These are phyloP conservation scores for Arachis stenosperma DNA, from an alignment of 306 rosid species.

Conservation along the genomic window DNA sequence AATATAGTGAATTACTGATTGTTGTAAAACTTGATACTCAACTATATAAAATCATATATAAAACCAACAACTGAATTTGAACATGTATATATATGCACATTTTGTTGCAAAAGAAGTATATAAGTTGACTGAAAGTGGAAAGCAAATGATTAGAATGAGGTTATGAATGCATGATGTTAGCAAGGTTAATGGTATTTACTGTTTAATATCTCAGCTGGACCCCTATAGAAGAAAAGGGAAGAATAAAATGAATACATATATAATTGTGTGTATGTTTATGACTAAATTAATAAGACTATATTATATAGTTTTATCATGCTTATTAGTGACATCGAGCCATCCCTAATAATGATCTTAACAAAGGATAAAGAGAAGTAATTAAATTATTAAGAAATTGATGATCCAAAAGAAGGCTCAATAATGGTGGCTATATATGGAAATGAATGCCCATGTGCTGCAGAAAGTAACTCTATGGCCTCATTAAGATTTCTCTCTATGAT, in stretches of 20 bases:
- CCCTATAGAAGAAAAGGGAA: background rate
- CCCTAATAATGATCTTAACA: conserved; percentile 38
- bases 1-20: too few relatives aligned
- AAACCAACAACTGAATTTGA: background rate
- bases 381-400: conserved; percentile 14
- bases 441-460: conserved; percentile 39
- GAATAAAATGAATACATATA: background rate
- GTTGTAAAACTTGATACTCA: background rate
- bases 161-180: background rate
- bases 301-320: background rate
- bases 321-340: conserved; percentile 32
- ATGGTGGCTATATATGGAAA: conserved; percentile 28
- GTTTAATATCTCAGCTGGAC: background rate
- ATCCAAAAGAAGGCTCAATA: conserved; percentile 33
- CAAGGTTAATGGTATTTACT: background rate
- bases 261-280: background rate
- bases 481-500: background rate
- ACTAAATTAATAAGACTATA: background rate
- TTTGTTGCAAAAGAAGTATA: background rate
- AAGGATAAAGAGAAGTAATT: conserved; percentile 28
- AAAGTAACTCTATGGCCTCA: conserved; percentile 6
- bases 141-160: background rate
- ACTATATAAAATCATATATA: background rate
- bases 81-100: too few relatives aligned
- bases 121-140: background rate